These are phyloP conservation scores for Mycena indigotica DNA, from an alignment of 768 basidiomycete species.

Conservation along the genomic window DNA sequence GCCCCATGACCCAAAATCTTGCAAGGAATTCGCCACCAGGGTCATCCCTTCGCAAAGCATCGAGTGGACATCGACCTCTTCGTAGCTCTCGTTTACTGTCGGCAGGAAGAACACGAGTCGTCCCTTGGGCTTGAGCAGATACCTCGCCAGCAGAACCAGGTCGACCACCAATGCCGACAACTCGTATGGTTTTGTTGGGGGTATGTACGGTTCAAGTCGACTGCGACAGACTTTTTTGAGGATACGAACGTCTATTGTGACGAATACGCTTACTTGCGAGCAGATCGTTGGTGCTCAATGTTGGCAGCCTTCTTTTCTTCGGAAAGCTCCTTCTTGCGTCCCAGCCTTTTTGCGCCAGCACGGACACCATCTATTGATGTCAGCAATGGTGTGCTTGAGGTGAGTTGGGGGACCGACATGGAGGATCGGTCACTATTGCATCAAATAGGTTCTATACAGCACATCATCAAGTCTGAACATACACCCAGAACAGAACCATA, in stretches of 20 bases:
- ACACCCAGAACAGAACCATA: neutral
- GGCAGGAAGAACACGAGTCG: conserved; percentile 95
- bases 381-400: neutral
- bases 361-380: conserved; percentile 79
- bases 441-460: conserved; percentile 72
- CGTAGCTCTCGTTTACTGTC: conserved; percentile 88
- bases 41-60: conserved; percentile 88
- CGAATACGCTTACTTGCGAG: conserved; percentile 46
- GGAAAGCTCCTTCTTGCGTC: conserved; percentile 58
- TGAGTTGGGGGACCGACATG: conserved; percentile 61
- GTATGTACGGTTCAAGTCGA: conserved; percentile 74
- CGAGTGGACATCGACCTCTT: conserved; percentile 78
- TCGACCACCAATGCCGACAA: conserved; percentile 81
- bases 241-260: neutral
- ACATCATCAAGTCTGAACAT: too few relatives aligned
- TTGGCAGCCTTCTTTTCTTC: conserved; percentile 40
- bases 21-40: conserved; percentile 83
- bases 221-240: conserved; percentile 27
- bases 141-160: conserved; percentile 79
- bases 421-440: conserved; percentile 92
- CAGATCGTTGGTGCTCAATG: conserved; percentile 38
- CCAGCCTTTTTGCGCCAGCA: conserved; percentile 81
- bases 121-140: conserved; percentile 82
- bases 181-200: conserved; percentile 91
- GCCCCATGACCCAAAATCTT: conserved; percentile 96